Evolutionary conservation across 768 basidiomycete species (phyloP).

Genomic region (Leucogyrophana mollusca): DNA sequence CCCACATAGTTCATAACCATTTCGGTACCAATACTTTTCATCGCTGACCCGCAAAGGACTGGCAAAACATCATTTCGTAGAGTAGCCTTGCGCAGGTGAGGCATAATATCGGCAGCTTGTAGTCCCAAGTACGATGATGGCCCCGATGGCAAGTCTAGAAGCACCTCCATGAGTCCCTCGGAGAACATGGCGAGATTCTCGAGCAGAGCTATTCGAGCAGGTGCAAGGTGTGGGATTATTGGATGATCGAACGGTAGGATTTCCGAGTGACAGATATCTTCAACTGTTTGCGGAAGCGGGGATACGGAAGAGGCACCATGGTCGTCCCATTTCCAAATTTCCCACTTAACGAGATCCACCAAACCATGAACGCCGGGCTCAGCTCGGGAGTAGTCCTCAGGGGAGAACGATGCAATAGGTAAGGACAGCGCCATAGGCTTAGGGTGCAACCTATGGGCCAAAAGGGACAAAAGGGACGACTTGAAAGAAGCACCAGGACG

Average conservation of each 20-base stretch:
- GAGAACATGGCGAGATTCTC: conserved; percentile 82
- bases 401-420: conserved; percentile 76
- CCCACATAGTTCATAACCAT: conserved; percentile 81
- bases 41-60: conserved; percentile 80
- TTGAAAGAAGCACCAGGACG: conserved; percentile 81
- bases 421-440: conserved; percentile 69
- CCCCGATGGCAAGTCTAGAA: conserved; percentile 56
- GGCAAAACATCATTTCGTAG: conserved; percentile 67
- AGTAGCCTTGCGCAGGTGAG: conserved; percentile 67
- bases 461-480: conserved; percentile 67
- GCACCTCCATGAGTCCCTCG: conserved; percentile 72
- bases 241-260: conserved; percentile 64
- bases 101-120: conserved; percentile 48
- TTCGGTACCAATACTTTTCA: conserved; percentile 79
- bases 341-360: conserved; percentile 83
- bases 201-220: conserved; percentile 67
- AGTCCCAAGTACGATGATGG: conserved; percentile 69
- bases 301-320: conserved; percentile 43
- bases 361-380: conserved; percentile 86
- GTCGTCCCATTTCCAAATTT: conserved; percentile 71
- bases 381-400: conserved; percentile 60
- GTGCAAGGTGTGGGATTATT: conserved; percentile 59
- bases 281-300: conserved; percentile 50
- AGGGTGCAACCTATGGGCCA: conserved; percentile 73
- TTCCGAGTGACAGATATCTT: conserved; percentile 38